A percentile compares a stretch with the other conserved stretches of the same genome.
Evolutionary conservation across 768 basidiomycete species (phyloP).

Genomic region (Leccinum broughii): DNA sequence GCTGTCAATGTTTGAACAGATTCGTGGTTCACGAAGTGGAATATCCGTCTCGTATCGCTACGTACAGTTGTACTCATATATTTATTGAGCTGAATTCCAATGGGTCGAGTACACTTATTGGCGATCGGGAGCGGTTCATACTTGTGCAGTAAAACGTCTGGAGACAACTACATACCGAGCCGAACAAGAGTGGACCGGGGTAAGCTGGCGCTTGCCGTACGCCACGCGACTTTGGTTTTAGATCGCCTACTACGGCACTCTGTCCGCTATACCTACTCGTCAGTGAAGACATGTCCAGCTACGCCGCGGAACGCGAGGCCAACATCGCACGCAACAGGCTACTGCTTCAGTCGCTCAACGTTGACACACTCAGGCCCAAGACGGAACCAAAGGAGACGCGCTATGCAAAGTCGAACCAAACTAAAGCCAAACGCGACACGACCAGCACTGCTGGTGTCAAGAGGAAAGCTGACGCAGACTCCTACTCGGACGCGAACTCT

Average conservation of each 20-base stretch:
- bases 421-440: not conserved
- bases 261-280: not conserved
- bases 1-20: slow-evolving; percentile 1
- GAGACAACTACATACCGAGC: not conserved
- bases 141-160: not conserved
- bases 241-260: not conserved
- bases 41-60: slow-evolving; percentile 1
- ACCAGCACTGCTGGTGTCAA: slow-evolving; percentile 35
- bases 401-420: slow-evolving; percentile 20
- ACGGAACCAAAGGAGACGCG: slow-evolving; percentile 47
- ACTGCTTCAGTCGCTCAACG: slow-evolving; percentile 43
- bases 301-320: slow-evolving; percentile 34
- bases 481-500: not conserved
- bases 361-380: slow-evolving; percentile 41
- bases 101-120: not conserved
- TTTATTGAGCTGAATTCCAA: not conserved
- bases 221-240: not conserved
- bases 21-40: not conserved
- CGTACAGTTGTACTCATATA: not conserved
- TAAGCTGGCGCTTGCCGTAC: too few species aligned
- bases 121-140: too few species aligned
- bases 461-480: slow-evolving; percentile 35
- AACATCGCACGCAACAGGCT: slow-evolving; percentile 46
- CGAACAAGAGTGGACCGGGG: not conserved
- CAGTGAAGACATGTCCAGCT: slow-evolving; percentile 22